Conservation (phyloP, 2,329 filamentous ascomycete genomes). For the Aureobasidium pullulans region DNA sequence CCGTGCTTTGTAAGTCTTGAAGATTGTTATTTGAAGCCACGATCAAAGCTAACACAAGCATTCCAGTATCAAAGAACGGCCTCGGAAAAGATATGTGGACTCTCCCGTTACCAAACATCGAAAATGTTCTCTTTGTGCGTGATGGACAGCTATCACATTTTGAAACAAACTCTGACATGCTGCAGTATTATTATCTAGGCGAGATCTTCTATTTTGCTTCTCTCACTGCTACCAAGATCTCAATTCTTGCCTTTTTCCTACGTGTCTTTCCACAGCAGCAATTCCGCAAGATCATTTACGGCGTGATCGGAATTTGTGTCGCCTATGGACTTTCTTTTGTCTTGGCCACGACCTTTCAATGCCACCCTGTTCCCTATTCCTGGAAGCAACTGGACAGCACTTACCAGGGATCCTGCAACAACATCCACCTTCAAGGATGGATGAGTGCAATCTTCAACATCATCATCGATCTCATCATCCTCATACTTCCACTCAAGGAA, state of each 20-base stretch:
- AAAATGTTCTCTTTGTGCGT: conserved; percentile 13
- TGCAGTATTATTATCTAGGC: conserved; percentile 2
- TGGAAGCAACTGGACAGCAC: conserved; percentile 11
- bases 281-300: conserved; percentile 24
- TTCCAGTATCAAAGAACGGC: conserved; percentile 17
- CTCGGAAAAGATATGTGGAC: conserved; percentile 21
- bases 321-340: conserved; percentile 13
- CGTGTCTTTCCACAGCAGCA: conserved; percentile 27
- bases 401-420: conserved; percentile 4
- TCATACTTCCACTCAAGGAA: conserved; percentile 15
- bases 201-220: conserved; percentile 26
- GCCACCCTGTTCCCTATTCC: conserved; percentile 10
- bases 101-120: conserved; percentile 17
- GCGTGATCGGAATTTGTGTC: conserved; percentile 23
- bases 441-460: conserved; percentile 16
- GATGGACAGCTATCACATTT: neutral
- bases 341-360: conserved; percentile 14
- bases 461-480: conserved; percentile 15
- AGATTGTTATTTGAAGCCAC: no score
- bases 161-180: neutral
- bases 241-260: conserved; percentile 28
- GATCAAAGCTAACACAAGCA: neutral
- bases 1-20: conserved; percentile 3
- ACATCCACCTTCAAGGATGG: conserved; percentile 11
- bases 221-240: conserved; percentile 28